phyloP scores from a whole-genome alignment of 805 yeast species.

The Ascoidea rubescens region DNA sequence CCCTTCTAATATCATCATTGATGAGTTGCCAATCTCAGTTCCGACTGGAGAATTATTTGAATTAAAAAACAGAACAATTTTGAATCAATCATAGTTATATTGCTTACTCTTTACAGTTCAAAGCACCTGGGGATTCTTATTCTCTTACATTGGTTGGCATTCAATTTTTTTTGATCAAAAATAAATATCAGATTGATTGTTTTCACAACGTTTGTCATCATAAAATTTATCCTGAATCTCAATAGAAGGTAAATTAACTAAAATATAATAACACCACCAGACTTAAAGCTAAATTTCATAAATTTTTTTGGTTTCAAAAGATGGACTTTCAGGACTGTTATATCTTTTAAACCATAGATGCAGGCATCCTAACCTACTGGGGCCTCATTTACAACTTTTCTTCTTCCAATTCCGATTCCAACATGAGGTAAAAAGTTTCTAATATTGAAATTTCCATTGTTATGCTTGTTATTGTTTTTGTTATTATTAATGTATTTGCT shows the following conservation, averaged over 20 bases:
- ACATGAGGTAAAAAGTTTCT: constrained; percentile 36
- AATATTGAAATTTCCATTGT: too few species aligned
- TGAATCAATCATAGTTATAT: constrained; percentile 43
- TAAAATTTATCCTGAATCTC: constrained; percentile 34
- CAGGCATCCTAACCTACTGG: constrained; percentile 95
- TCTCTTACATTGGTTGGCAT: constrained; percentile 36
- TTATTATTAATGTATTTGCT: background rate
- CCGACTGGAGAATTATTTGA: constrained; percentile 41
- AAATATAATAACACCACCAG: constrained; percentile 79
- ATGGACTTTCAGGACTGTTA: constrained; percentile 61
- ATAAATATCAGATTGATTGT: constrained; percentile 40
- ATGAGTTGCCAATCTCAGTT: background rate
- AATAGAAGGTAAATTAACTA: constrained; percentile 47
- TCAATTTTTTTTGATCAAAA: constrained; percentile 40
- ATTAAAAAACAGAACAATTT: constrained; percentile 42
- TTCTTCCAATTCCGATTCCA: constrained; percentile 68
- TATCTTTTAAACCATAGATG: constrained; percentile 83
- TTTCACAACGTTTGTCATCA: constrained; percentile 56
- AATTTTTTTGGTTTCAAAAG: constrained; percentile 50
- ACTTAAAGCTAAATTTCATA: constrained; percentile 38
- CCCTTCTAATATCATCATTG: too few species aligned
- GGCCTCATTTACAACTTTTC: constrained; percentile 83
- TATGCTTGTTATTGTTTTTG: constrained; percentile 13
- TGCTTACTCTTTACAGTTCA: constrained; percentile 35
- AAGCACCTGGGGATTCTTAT: constrained; percentile 44